Base-by-base conservation (phyloP, 441 rosid genomes). In the Isatis lusitanica region DNA sequence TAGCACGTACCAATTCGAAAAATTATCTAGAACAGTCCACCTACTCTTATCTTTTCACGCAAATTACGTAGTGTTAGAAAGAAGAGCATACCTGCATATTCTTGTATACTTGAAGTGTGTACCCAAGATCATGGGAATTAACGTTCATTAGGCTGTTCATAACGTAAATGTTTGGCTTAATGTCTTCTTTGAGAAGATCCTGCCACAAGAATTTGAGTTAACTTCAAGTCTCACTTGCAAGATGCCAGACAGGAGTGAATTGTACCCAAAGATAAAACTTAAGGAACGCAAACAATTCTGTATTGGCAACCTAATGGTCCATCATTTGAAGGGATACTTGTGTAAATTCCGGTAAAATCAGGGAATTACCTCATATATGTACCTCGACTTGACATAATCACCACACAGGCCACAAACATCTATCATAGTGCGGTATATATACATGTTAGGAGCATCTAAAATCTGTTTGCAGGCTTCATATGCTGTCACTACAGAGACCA, bases 91-190 rank as follows among this genome's bases (percentile, higher is more conserved):
- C 97, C 80, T 83, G 85, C 94, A 92, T 89, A 73, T 75, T 79
- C 83, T 81, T 89, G 94, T 88, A 87, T 68, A 89, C 74, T 66
- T 80, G 66, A 78, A 89, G 64, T 71, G 87, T 86, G 76, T 88
- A 94, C 76, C 74, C 82, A 84, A 94, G 78, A 78, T 90, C 97
- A 79, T 84, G 88, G 62, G 97, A 87, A 86, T 94, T 92, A 79
- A 84, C 97, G 60, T 92, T 94, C 97, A 94, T 92, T 60, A 90
- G 85, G 75, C 97, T 90, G 85, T 92, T 94, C 86, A 88, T 86
- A 73, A 94, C 91, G 78, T 78, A 94, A 18, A 87, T 78, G 58
- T 94, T 92, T 73, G 88, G 94, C 74, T 75, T 74, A 70, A 92
- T 70, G 48, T 86, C 85, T 81, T 80, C 90, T 78, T 77, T 75